phyloP scores from a whole-genome alignment of 768 basidiomycete species.

The Tephrocybe sp. region DNA sequence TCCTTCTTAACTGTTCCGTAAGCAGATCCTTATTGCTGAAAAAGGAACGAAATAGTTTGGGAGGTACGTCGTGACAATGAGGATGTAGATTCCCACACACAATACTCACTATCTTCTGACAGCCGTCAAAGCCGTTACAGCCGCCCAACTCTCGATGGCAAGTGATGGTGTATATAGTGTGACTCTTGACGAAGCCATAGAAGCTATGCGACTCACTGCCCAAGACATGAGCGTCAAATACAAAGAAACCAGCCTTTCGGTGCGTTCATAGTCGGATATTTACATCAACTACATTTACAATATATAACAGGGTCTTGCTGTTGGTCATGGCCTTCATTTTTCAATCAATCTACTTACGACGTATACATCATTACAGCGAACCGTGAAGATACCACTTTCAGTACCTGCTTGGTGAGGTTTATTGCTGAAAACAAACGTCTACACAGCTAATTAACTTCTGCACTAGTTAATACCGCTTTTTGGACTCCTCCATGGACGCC shows the following conservation, averaged over 20 bases:
- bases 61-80: conserved; percentile 47
- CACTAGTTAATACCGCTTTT: no score
- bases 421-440: no score
- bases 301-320: conserved; percentile 39
- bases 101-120: no score
- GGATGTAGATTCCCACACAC: no score
- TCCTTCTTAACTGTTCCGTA: conserved; percentile 14
- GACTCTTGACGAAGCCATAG: conserved; percentile 91
- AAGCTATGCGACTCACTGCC: conserved; percentile 92
- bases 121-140: conserved; percentile 93
- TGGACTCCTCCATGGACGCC: no score
- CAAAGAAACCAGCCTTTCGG: conserved; percentile 93
- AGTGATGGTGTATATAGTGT: conserved; percentile 87
- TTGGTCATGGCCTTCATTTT: conserved; percentile 17
- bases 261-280: conserved; percentile 32
- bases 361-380: conserved; percentile 46
- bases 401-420: conserved; percentile 72
- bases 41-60: conserved; percentile 83
- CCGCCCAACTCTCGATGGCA: conserved; percentile 93
- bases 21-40: no score
- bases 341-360: conserved; percentile 4
- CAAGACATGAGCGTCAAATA: conserved; percentile 95
- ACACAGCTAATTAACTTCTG: no score
- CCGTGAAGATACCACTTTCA: conserved; percentile 81
- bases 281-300: conserved; percentile 3